phyloP scores from a whole-genome alignment of 2,329 filamentous ascomycete species.

The Gyromitra esculenta region DNA sequence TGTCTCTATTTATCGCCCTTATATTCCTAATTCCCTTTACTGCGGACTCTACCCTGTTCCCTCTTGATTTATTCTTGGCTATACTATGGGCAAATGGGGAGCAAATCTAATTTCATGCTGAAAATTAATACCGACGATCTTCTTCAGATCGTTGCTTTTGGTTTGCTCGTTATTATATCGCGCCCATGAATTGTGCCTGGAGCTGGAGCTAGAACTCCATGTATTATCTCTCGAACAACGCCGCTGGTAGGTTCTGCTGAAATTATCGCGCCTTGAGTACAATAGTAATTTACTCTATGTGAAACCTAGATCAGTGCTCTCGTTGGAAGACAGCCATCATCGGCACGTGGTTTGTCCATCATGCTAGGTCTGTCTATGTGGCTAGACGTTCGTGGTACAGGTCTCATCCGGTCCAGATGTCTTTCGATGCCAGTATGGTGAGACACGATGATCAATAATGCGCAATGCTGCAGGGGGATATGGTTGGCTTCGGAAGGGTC shows the following conservation, averaged over 20 bases:
- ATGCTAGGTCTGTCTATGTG: constrained; percentile 4
- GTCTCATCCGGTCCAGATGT: constrained; percentile 5
- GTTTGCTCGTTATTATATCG: constrained; percentile 66
- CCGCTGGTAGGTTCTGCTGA: constrained; percentile 68
- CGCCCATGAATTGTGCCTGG: constrained; percentile 40
- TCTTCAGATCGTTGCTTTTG: constrained; percentile 71
- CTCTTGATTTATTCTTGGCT: constrained; percentile 74
- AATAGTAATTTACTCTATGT: no score
- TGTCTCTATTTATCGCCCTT: constrained; percentile 75
- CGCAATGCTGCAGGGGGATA: constrained; percentile 1
- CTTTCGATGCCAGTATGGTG: background rate
- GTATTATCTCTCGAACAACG: constrained; percentile 71
- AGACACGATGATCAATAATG: constrained; percentile 17
- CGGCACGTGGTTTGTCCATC: constrained; percentile 61
- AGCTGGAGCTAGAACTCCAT: constrained; percentile 65
- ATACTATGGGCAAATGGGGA: constrained; percentile 65
- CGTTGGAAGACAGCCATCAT: constrained; percentile 62
- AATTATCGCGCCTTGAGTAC: constrained; percentile 66
- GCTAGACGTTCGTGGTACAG: constrained; percentile 13
- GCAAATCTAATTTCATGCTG: background rate
- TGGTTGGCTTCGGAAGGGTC: background rate
- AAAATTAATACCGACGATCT: background rate
- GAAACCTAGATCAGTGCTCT: no score
- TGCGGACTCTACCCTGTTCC: constrained; percentile 74
- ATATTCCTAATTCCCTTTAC: constrained; percentile 79